Conservation (phyloP, 2,329 filamentous ascomycete species). For the Colletotrichum sp. region DNA sequence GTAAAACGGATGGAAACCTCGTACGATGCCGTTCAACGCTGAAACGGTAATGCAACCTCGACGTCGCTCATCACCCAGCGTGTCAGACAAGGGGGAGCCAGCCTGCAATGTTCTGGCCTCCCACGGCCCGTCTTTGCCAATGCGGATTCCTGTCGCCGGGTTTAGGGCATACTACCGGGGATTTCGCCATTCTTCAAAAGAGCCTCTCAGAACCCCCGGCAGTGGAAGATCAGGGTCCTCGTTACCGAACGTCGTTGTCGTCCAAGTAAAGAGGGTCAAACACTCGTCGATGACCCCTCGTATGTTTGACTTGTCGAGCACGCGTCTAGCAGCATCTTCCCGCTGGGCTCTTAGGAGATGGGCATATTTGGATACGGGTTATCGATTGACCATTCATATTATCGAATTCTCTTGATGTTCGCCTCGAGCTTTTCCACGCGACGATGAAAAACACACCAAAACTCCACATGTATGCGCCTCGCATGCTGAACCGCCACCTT, state of each 20-base stretch:
- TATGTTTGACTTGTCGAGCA: background rate
- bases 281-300: background rate
- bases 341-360: background rate
- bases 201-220: background rate
- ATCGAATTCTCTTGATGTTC: background rate
- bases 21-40: conserved; percentile 18
- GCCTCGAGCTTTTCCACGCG: background rate
- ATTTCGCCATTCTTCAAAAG: background rate
- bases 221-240: background rate
- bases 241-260: too few relatives aligned
- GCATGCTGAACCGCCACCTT: background rate
- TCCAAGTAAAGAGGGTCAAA: background rate
- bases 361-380: background rate
- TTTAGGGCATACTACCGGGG: background rate
- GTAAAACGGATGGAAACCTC: conserved; percentile 4
- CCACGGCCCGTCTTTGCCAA: background rate
- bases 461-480: background rate
- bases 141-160: background rate
- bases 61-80: background rate
- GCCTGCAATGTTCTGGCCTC: background rate
- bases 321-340: background rate
- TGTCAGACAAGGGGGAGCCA: background rate
- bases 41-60: conserved; percentile 20
- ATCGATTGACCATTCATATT: background rate
- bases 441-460: background rate